phyloP scores from a whole-genome alignment of 345 rosid genomes.

The Euphorbia peplus region DNA sequence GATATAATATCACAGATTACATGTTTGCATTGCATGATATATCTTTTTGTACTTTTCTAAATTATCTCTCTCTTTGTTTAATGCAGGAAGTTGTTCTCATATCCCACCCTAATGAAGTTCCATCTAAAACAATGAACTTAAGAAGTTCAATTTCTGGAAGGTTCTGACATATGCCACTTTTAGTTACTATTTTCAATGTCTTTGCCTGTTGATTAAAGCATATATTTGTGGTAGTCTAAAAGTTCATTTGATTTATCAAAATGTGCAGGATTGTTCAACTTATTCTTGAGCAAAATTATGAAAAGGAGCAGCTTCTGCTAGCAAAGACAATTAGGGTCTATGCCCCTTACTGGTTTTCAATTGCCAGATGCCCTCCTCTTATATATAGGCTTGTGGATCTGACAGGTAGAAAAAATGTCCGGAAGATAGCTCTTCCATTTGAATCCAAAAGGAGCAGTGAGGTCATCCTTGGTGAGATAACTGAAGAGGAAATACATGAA shows the following conservation, averaged over 20 bases:
- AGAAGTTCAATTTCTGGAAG: conserved; percentile 90
- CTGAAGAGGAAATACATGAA: conserved; percentile 73
- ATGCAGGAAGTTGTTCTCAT: conserved; percentile 82
- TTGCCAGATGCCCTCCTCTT: conserved; percentile 86
- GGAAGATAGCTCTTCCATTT: conserved; percentile 53
- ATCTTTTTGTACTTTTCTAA: neutral
- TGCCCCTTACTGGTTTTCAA: conserved; percentile 87
- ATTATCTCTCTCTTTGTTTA: conserved; percentile 5
- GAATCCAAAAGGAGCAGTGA: conserved; percentile 42
- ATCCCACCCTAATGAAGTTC: conserved; percentile 71
- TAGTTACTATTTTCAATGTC: conserved; percentile 14
- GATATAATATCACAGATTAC: neutral
- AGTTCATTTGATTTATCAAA: conserved; percentile 16
- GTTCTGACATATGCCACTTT: conserved; percentile 34
- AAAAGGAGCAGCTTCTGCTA: conserved; percentile 49
- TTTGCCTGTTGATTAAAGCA: conserved; percentile 4
- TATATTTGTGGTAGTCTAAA: conserved; percentile 25
- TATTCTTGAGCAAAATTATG: conserved; percentile 77
- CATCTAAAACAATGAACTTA: conserved; percentile 71
- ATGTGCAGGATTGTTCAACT: conserved; percentile 75
- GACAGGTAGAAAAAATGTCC: conserved; percentile 44
- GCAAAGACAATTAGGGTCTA: conserved; percentile 71
- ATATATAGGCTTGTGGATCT: conserved; percentile 55
- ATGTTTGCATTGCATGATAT: neutral
- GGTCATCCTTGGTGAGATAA: conserved; percentile 52